A percentile compares a stretch with the other conserved stretches of the same genome.
Evolutionary conservation across 2,329 filamentous ascomycete genomes (phyloP).

Genomic region (Sphaerulina vaccinii): DNA sequence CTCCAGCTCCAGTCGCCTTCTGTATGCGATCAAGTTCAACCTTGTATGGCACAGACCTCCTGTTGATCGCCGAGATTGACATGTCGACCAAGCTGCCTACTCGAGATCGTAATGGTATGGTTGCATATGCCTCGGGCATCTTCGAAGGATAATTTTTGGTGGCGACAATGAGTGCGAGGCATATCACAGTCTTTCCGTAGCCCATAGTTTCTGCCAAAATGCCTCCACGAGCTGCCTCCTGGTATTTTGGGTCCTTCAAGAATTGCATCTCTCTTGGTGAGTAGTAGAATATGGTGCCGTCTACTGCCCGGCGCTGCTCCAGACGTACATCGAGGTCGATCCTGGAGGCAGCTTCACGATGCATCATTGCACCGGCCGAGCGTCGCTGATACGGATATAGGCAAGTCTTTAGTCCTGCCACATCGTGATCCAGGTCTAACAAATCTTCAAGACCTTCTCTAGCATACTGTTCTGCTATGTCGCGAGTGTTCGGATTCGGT

Average conservation of each 20-base stretch:
- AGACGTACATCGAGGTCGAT: conserved; percentile 72
- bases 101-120: conserved; percentile 44
- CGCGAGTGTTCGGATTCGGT: conserved; percentile 57
- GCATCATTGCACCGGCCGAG: conserved; percentile 79
- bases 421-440: conserved; percentile 50
- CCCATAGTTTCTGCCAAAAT: conserved; percentile 81
- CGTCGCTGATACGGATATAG: conserved; percentile 78
- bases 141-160: conserved; percentile 68
- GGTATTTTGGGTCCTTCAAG: conserved; percentile 65
- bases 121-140: conserved; percentile 61
- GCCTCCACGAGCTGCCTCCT: conserved; percentile 73
- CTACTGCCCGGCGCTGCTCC: conserved; percentile 58
- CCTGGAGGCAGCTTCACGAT: conserved; percentile 68
- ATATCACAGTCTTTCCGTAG: conserved; percentile 82
- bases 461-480: conserved; percentile 52
- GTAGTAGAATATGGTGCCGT: conserved; percentile 65
- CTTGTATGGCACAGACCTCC: conserved; percentile 69
- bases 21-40: conserved; percentile 57
- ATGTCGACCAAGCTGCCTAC: conserved; percentile 71
- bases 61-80: conserved; percentile 68
- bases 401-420: conserved; percentile 58
- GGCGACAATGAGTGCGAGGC: conserved; percentile 67
- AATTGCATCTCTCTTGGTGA: conserved; percentile 64
- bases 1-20: conserved; percentile 48
- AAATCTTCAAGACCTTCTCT: conserved; percentile 57